Conservation (phyloP, 495 filamentous ascomycete species). For the Collariella sp. region DNA sequence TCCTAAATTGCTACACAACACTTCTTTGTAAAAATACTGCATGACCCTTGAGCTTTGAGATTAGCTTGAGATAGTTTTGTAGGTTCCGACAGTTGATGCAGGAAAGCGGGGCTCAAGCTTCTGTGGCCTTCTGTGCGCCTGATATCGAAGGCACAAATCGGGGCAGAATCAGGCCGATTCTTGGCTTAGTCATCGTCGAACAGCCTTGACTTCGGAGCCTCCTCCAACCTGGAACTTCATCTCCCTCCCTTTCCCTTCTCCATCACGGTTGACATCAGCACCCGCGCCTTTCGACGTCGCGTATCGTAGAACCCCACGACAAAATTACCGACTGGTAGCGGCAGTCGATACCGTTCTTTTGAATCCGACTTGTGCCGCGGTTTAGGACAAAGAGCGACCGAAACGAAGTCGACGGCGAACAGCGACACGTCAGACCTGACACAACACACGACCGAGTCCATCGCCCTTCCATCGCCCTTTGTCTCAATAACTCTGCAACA, state of each 20-base stretch:
- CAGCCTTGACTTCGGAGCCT: not conserved
- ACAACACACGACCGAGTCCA: not conserved
- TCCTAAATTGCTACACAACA: too few species aligned
- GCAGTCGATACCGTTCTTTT: not conserved
- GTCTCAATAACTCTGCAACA: not conserved
- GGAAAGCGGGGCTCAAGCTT: too few species aligned
- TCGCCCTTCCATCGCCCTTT: conserved; percentile 1
- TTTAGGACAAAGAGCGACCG: not conserved
- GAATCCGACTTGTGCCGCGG: not conserved
- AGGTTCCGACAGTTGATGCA: too few species aligned
- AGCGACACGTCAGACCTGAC: not conserved
- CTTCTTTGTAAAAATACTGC: too few species aligned
- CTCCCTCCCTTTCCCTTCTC: not conserved
- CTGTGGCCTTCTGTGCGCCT: too few species aligned
- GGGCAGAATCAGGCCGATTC: too few species aligned
- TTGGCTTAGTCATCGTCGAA: too few species aligned
- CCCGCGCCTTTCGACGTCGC: not conserved
- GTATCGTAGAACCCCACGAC: not conserved
- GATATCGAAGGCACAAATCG: too few species aligned
- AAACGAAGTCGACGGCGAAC: not conserved
- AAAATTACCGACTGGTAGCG: not conserved
- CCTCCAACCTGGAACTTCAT: not conserved
- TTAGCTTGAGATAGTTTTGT: too few species aligned
- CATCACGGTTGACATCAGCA: not conserved
- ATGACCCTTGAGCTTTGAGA: too few species aligned